Percentiles rank a stretch among this genome's conserved stretches.
These are phyloP conservation scores for Datisca glomerata DNA, from an alignment of 306 rosid species.

Conservation along the genomic window DNA sequence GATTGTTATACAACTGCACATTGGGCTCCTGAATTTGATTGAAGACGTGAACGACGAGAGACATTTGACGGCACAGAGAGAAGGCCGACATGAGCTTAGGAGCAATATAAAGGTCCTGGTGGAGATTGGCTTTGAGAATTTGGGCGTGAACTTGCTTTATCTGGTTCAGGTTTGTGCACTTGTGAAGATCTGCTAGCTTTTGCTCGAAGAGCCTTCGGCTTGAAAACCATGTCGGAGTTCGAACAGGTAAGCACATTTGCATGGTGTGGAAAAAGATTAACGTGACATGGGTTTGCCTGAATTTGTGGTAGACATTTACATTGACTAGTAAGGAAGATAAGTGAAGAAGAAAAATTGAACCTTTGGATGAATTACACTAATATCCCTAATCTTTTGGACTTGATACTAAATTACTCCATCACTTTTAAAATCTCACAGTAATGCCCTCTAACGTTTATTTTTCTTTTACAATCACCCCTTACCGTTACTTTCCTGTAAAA, in stretches of 20 bases:
- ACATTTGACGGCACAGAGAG: slow-evolving; percentile 51
- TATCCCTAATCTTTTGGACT: too few relatives aligned
- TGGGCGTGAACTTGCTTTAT: slow-evolving; percentile 68
- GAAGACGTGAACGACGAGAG: slow-evolving; percentile 52
- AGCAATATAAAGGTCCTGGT: slow-evolving; percentile 40
- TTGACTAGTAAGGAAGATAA: too few relatives aligned
- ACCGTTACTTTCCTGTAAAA: too few relatives aligned
- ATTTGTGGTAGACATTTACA: too few relatives aligned
- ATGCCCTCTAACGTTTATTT: too few relatives aligned
- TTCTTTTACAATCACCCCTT: too few relatives aligned
- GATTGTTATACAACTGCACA: slow-evolving; percentile 40
- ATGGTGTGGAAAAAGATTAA: slow-evolving; percentile 8
- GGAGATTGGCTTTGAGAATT: slow-evolving; percentile 51
- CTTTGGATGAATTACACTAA: too few relatives aligned
- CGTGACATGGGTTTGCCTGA: too few relatives aligned
- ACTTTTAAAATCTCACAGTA: too few relatives aligned
- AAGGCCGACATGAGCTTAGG: slow-evolving; percentile 62
- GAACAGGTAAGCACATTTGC: slow-evolving; percentile 36
- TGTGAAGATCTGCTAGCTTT: slow-evolving; percentile 53
- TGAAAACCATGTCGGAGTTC: slow-evolving; percentile 71
- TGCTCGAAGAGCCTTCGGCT: slow-evolving; percentile 55
- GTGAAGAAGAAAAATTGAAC: too few relatives aligned
- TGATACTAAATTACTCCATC: too few relatives aligned
- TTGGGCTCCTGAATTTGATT: slow-evolving; percentile 50
- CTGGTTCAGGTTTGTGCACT: slow-evolving; percentile 36